Percentiles rank a stretch among this genome's conserved stretches.
These are phyloP conservation scores for Neurospora sp. DNA, from an alignment of 495 filamentous ascomycete species.

Conservation along the genomic window DNA sequence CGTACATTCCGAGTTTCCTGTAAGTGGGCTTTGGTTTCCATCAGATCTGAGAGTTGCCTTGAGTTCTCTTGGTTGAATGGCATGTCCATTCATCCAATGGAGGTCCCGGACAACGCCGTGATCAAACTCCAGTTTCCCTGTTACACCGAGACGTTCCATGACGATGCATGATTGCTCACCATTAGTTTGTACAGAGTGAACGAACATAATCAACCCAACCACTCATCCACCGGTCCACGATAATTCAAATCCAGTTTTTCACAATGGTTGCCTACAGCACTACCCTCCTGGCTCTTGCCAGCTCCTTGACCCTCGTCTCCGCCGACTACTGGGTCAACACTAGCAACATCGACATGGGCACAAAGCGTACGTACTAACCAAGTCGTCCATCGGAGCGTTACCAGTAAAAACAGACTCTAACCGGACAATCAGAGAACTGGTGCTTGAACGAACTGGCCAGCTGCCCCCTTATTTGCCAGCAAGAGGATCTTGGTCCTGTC, in stretches of 20 bases:
- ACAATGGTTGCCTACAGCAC: slow-evolving; percentile 38
- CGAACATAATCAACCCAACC: neutral
- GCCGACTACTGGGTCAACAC: slow-evolving; percentile 51
- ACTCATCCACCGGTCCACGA: neutral
- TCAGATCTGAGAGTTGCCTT: neutral
- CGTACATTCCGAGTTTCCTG: neutral
- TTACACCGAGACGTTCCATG: neutral
- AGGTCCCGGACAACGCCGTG: neutral
- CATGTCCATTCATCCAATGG: neutral
- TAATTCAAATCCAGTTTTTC: slow-evolving; percentile 1
- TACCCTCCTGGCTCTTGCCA: slow-evolving; percentile 34
- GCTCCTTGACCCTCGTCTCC: slow-evolving; percentile 26
- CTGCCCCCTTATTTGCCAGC: slow-evolving; percentile 73
- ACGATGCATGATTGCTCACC: neutral
- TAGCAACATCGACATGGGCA: slow-evolving; percentile 38
- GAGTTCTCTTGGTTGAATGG: neutral
- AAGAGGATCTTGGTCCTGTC: slow-evolving; percentile 43
- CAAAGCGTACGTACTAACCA: slow-evolving; percentile 24
- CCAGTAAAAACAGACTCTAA: slow-evolving; percentile 12
- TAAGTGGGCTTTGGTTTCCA: neutral
- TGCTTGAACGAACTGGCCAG: slow-evolving; percentile 53
- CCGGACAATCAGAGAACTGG: slow-evolving; percentile 47
- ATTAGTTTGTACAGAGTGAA: neutral
- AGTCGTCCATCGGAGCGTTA: neutral
- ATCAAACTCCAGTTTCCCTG: neutral